Percentiles rank a stretch among this genome's conserved stretches.
Evolutionary conservation across 176 grass and related monocot species (phyloP).

Genomic region (Musa itinerans): DNA sequence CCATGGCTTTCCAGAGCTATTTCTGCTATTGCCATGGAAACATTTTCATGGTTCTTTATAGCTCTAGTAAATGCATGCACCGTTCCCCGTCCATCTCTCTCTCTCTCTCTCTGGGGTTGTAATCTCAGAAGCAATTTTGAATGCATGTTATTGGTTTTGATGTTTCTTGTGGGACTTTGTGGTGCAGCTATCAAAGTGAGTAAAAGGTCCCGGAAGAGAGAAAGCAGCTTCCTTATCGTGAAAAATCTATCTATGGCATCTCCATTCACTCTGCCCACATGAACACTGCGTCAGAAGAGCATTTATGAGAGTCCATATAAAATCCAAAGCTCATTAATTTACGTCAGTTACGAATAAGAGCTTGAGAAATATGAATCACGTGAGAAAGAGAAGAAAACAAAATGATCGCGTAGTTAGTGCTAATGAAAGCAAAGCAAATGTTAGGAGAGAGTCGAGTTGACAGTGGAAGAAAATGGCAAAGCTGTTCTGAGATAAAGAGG

Average conservation of each 20-base stretch:
- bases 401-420: no score
- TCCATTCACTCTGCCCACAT: constrained; percentile 11
- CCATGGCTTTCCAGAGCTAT: background rate
- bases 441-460: no score
- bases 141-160: background rate
- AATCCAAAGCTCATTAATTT: background rate
- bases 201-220: constrained; percentile 7
- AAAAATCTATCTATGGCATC: constrained; percentile 34
- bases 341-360: no score
- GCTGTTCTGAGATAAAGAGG: no score
- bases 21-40: background rate
- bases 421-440: no score
- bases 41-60: background rate
- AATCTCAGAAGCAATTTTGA: background rate
- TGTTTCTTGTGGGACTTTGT: background rate
- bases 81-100: background rate
- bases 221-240: constrained; percentile 18
- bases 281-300: constrained; percentile 16
- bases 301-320: constrained; percentile 5
- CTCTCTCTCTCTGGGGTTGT: background rate
- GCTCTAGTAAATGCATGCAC: background rate
- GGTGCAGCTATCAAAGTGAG: background rate
- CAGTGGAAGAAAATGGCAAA: no score
- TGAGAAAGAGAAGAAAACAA: no score
- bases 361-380: no score